Evolutionary conservation across 345 rosid genomes (phyloP), one percentile per base, ranked within the genome.

Genomic region (Eucalyptus curtisii): DNA sequence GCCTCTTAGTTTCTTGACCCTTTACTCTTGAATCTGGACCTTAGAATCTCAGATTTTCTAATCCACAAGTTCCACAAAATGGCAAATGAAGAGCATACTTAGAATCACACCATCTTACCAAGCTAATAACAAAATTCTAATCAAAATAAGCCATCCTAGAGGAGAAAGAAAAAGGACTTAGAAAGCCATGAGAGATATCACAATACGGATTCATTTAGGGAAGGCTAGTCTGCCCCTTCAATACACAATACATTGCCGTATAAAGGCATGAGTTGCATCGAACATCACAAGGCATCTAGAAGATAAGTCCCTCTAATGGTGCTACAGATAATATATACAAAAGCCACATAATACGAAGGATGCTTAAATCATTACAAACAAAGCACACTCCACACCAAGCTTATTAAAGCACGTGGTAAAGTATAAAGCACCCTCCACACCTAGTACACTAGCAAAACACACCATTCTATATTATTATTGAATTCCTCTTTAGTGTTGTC

Each of bases 321-420:
- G 61, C 57, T 52, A 52, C 10, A 52, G 0, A 52, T 3, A 52
- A 52, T 52, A 52, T 24, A 52, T 0, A 52, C 1, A 4, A 52
- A 19, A 52, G 24, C 57, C 61, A 10, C 30, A 55, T 3, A 22
- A 9, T 10, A 55, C 1, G 1, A 55, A 55, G 30, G 61, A 2
- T 55, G 27, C 30, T 22, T 22, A 24, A 55, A 24, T 5, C 27
- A 24, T 3, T 22, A 22, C 61, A 55, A 55, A 22, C 27, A 22
- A 55, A 24, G 61, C 30, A 55, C 30, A 55, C 61, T 55, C 11
- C 13, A 55, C 0, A 0, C 12, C 1, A 24, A 0, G 27, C 61
- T 4, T 22, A 30, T 13, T 55, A 55, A 55, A 55, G 61, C 61
- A 55, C 2, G 6, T 10, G 13, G 1, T 55, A 55, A 55, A 55